Evolutionary conservation across 192 early-diverging fungal genomes (phyloP).

Genomic region (Paraglomus occultum): DNA sequence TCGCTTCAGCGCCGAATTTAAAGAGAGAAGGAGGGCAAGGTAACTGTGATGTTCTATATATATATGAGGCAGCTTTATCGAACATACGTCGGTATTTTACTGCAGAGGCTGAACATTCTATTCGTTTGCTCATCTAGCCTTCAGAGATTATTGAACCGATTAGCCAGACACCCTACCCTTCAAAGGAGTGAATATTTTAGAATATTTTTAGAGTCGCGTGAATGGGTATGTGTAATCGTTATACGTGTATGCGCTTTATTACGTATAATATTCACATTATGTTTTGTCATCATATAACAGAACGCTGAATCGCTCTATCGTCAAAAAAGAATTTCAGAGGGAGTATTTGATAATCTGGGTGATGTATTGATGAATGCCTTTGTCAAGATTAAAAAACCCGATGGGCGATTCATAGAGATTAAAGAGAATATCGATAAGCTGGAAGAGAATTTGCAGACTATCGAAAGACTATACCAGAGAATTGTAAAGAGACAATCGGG

Average conservation of each 20-base stretch:
- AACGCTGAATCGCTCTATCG: constrained; percentile 40
- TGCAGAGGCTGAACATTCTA: too few species aligned
- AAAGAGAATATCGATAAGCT: constrained; percentile 78
- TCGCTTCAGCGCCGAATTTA: constrained; percentile 90
- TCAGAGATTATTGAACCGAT: constrained; percentile 81
- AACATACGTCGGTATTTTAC: too few species aligned
- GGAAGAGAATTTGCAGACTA: constrained; percentile 80
- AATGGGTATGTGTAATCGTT: constrained; percentile 52
- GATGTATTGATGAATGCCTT: constrained; percentile 89
- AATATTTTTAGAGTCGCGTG: constrained; percentile 81
- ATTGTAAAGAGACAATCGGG: constrained; percentile 73
- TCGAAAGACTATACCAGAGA: constrained; percentile 79
- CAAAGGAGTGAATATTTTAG: constrained; percentile 66
- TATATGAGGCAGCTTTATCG: too few species aligned
- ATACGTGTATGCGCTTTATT: background rate
- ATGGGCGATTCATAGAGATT: constrained; percentile 83
- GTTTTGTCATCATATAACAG: constrained; percentile 13
- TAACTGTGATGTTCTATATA: background rate
- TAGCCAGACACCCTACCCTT: constrained; percentile 78
- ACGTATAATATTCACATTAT: background rate
- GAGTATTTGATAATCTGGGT: constrained; percentile 78
- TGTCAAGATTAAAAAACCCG: constrained; percentile 84
- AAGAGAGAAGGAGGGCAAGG: constrained; percentile 70
- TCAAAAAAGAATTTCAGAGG: constrained; percentile 44
- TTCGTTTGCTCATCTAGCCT: constrained; percentile 43